Evolutionary conservation across 805 yeast genomes (phyloP).

Genomic region (Barnettozyma pratensis): DNA sequence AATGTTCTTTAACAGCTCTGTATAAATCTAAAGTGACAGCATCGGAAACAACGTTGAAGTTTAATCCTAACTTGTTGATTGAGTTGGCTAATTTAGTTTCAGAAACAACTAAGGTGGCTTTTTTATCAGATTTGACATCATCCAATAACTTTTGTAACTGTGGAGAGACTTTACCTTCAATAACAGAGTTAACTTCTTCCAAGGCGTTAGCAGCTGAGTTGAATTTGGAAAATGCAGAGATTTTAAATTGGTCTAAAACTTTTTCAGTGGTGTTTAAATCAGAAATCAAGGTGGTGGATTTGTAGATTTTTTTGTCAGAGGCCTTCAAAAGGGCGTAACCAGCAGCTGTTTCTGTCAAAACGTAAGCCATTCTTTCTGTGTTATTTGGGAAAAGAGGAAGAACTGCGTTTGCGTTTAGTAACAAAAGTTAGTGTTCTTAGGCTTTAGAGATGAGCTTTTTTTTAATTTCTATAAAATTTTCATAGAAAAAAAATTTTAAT

Average conservation of each 20-base stretch:
- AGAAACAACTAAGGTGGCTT: slow-evolving; percentile 82
- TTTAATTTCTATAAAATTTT: slow-evolving; percentile 3
- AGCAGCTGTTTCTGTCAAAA: slow-evolving; percentile 96
- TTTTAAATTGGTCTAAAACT: slow-evolving; percentile 85
- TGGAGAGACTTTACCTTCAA: slow-evolving; percentile 90
- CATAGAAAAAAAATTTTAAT: slow-evolving; percentile 8
- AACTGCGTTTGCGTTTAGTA: background rate
- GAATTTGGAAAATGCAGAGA: slow-evolving; percentile 94
- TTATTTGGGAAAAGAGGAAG: background rate
- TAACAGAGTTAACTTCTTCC: slow-evolving; percentile 87
- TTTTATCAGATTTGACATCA: slow-evolving; percentile 74
- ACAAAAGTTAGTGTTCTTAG: background rate
- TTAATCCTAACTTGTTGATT: slow-evolving; percentile 88
- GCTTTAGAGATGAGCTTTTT: slow-evolving; percentile 5
- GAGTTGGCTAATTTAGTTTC: slow-evolving; percentile 96
- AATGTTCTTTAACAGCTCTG: slow-evolving; percentile 91
- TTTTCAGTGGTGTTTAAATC: slow-evolving; percentile 80
- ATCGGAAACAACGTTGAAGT: slow-evolving; percentile 86
- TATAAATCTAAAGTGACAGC: slow-evolving; percentile 91
- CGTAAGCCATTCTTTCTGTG: slow-evolving; percentile 60
- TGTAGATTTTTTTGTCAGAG: slow-evolving; percentile 94
- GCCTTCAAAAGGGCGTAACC: slow-evolving; percentile 98
- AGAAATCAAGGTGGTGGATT: slow-evolving; percentile 64
- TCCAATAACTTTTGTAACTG: slow-evolving; percentile 74
- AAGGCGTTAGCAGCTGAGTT: slow-evolving; percentile 92